Percentiles rank a stretch among this genome's conserved stretches.
Conservation (phyloP, 371 early-diverging fungal genomes). For the Mucor piriformis region DNA sequence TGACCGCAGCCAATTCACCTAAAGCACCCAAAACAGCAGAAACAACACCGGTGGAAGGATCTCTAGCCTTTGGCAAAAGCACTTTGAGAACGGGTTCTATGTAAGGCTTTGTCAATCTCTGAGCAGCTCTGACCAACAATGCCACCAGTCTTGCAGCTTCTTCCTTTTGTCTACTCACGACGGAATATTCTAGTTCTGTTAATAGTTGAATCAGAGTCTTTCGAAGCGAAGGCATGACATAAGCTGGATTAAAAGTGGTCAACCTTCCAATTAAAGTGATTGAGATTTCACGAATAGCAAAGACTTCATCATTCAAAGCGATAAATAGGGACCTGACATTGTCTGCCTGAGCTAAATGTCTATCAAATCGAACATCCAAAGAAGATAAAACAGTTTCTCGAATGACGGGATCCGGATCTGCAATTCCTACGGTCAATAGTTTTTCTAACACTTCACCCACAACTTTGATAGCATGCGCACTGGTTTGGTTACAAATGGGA, state of each 20-base stretch:
- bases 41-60: constrained; percentile 81
- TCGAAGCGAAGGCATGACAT: constrained; percentile 89
- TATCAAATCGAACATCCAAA: constrained; percentile 84
- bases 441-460: constrained; percentile 89
- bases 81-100: constrained; percentile 88
- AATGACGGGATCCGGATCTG: constrained; percentile 85
- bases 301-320: constrained; percentile 92
- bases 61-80: constrained; percentile 81
- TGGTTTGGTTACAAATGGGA: constrained; percentile 78
- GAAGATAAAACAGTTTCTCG: constrained; percentile 82
- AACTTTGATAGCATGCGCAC: constrained; percentile 84
- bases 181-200: constrained; percentile 91
- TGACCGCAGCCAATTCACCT: constrained; percentile 89
- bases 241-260: constrained; percentile 88
- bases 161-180: constrained; percentile 85
- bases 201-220: constrained; percentile 88
- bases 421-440: constrained; percentile 87
- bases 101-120: constrained; percentile 87
- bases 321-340: constrained; percentile 88
- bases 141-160: constrained; percentile 85
- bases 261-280: constrained; percentile 89
- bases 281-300: constrained; percentile 85
- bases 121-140: constrained; percentile 77
- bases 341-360: constrained; percentile 89
- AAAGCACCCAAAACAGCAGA: constrained; percentile 83